Percentiles rank a stretch among this genome's conserved stretches.
These are phyloP conservation scores for Actinomucor elegans DNA, from an alignment of 371 early-diverging fungal species.

Conservation along the genomic window DNA sequence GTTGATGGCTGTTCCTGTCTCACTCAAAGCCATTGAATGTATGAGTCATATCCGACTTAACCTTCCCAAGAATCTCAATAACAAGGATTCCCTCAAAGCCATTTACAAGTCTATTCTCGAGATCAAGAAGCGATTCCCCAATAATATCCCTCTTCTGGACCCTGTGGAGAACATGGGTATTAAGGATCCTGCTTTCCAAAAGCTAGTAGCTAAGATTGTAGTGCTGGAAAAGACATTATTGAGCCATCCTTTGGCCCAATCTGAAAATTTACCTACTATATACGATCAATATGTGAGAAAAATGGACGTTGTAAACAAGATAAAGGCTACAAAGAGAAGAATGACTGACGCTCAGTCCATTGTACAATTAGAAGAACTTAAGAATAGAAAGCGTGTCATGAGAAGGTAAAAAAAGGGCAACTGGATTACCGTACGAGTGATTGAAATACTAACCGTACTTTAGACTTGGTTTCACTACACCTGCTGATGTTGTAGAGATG, in stretches of 20 bases:
- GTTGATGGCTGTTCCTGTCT: slow-evolving; percentile 71
- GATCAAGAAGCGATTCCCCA: slow-evolving; percentile 72
- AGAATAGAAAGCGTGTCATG: slow-evolving; percentile 86
- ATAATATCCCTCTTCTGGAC: slow-evolving; percentile 81
- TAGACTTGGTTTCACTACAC: slow-evolving; percentile 83
- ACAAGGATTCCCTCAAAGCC: slow-evolving; percentile 57
- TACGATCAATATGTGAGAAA: slow-evolving; percentile 71
- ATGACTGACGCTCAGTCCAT: slow-evolving; percentile 80
- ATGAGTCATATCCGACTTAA: slow-evolving; percentile 78
- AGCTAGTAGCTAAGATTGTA: slow-evolving; percentile 72
- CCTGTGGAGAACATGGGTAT: slow-evolving; percentile 91
- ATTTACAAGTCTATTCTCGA: slow-evolving; percentile 72
- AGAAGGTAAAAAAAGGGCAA: slow-evolving; percentile 46
- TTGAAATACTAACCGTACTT: background rate
- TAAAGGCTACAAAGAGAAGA: slow-evolving; percentile 68
- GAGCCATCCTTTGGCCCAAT: slow-evolving; percentile 56
- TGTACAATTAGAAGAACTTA: slow-evolving; percentile 92
- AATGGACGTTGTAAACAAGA: slow-evolving; percentile 49
- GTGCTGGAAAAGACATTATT: slow-evolving; percentile 68
- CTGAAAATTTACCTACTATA: slow-evolving; percentile 56
- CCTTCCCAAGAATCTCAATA: slow-evolving; percentile 72
- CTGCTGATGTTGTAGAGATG: slow-evolving; percentile 87
- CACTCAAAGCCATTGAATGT: slow-evolving; percentile 71
- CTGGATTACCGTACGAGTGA: background rate
- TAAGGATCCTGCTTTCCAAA: slow-evolving; percentile 75